Evolutionary conservation across 768 basidiomycete genomes (phyloP), one percentile per base, ranked within the genome.

Genomic region (Calocybe indica): DNA sequence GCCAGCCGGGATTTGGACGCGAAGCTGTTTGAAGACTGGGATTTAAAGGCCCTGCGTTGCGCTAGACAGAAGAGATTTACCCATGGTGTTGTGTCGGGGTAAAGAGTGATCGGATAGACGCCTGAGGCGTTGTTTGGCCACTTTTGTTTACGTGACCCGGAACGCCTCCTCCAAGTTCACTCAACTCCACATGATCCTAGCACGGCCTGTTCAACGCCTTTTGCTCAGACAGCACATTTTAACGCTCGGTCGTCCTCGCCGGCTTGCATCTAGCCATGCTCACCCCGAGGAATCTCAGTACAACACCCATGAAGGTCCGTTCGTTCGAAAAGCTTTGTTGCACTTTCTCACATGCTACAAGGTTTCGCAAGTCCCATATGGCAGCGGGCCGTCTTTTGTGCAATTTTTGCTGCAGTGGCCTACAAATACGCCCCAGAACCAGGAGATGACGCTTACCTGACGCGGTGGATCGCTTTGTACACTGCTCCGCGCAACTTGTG

Each of bases 371-470:
- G 75, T 31, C 69, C 80, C 14, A 75, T 84, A 59, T 90, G 88
- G 88, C 69, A 80, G 34, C 82, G 81, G 51, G 75, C 79, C 2
- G 55, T 83, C 35, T 50, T 87, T 15, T 63, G 72, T 15, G 71
- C 77, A 10, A 48, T 82, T 37, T 66, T 72, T 7, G 73, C 66
- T 37, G 78, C 72, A 37, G 76, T 71, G 8, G 75, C 76, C 51
- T 83, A 85, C 69, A 87, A 87, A 63, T 83, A 72, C 58, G 82
- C 85, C 3, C 87, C 88, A 1, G 66, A 73, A 46, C 74, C 79
- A 6, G 67, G 65, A 30, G 76, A 85, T 35, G 79, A 85, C 49
- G 76, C 72, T 43, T 80, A 78, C 55, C 60, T 89, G 58, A 85
- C 85, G 9, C 75, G 76, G 37, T 85, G 79, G 76, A 78, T 90